phyloP scores from a whole-genome alignment of 257 asterid species.

The Nicotiana obtusifolia region DNA sequence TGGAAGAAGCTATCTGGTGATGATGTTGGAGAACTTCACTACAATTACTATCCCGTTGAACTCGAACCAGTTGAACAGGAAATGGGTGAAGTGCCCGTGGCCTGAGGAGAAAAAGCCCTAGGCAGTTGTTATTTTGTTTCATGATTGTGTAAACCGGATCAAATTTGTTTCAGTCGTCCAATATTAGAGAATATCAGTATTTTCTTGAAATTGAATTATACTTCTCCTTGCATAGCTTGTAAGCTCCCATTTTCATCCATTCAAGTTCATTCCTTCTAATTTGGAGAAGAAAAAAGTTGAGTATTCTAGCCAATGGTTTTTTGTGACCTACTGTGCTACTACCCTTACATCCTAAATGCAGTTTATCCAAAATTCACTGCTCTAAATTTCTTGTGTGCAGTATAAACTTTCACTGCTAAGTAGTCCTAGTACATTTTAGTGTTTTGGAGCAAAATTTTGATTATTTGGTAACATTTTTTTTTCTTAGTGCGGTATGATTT shows the following conservation, averaged over 20 bases:
- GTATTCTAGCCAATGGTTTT: neutral
- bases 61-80: constrained; percentile 61
- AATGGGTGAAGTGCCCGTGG: constrained; percentile 52
- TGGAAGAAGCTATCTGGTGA: constrained; percentile 87
- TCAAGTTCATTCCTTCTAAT: neutral
- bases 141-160: neutral
- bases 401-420: neutral
- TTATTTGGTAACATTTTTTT: neutral
- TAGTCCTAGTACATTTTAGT: neutral
- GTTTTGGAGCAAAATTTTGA: neutral
- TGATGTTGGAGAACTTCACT: constrained; percentile 88
- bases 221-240: neutral
- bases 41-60: constrained; percentile 61
- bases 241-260: neutral
- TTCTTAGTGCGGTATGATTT: too few relatives aligned
- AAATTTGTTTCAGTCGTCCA: neutral
- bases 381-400: too few relatives aligned
- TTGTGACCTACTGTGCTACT: neutral
- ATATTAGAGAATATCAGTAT: neutral
- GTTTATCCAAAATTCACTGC: neutral
- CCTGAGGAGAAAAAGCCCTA: constrained; percentile 22
- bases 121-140: neutral
- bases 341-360: neutral
- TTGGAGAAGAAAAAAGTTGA: neutral
- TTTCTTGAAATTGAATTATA: neutral